These are phyloP conservation scores for Canavalia gladiata DNA, from an alignment of 306 rosid species.

Conservation along the genomic window DNA sequence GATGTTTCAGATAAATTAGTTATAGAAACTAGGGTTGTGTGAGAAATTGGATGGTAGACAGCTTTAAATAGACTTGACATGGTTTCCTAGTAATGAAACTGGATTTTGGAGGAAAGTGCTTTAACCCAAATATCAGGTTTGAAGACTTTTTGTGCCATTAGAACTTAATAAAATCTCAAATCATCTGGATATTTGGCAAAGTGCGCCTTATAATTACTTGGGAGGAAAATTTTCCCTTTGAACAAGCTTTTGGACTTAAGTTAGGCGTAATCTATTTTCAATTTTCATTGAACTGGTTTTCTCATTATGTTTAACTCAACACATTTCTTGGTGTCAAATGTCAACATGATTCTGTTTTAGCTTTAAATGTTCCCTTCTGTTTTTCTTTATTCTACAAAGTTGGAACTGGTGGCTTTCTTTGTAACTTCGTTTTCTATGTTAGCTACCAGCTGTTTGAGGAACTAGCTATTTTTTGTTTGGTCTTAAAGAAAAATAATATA, in stretches of 20 bases:
- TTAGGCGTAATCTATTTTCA: not conserved
- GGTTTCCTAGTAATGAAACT: not conserved
- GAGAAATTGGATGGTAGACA: not conserved
- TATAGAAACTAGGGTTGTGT: not conserved
- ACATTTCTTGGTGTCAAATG: not conserved
- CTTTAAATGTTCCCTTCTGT: not conserved
- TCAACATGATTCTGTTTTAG: conserved; percentile 6
- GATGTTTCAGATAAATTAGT: not conserved
- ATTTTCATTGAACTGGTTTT: not conserved
- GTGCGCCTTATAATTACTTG: not conserved
- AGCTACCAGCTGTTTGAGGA: not conserved
- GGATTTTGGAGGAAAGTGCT: conserved; percentile 12
- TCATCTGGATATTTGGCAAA: not conserved
- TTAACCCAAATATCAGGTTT: not conserved
- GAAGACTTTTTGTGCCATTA: not conserved
- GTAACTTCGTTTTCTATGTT: not conserved
- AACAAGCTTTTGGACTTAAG: not conserved
- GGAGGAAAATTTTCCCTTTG: not conserved
- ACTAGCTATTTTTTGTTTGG: conserved; percentile 10
- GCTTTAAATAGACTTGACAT: not conserved
- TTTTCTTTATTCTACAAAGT: conserved; percentile 6
- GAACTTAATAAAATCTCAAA: not conserved
- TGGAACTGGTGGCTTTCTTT: conserved; percentile 16
- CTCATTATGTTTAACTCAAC: not conserved
- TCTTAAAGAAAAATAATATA: not conserved